Base-by-base conservation (phyloP, 129 eudicot species). In the Rutidosis leptorrhynchoides region DNA sequence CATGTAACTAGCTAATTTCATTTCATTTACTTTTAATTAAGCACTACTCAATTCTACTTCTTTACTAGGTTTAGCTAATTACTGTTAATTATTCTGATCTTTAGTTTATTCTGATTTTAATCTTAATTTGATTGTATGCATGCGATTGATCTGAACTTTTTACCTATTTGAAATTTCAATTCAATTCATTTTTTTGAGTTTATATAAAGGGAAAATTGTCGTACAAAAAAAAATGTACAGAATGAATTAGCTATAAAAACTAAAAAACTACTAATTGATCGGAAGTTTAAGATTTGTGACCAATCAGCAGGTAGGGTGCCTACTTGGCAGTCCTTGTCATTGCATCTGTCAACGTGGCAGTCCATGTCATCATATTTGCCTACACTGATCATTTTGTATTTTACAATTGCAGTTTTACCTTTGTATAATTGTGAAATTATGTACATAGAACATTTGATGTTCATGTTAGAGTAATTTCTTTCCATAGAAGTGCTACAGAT, bases 1-100 rank as follows among this genome's bases (percentile, higher is more conserved):
- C 96, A 89, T 51, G 97, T 90, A 78, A 68, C 79, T 90, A 78
- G 65, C 79, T 67, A 23, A 16, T 29, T 55, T 25, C 14, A 69
- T 61, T 62, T 54, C 59, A 42, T 55, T 14, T 2, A 37, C 19
- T 4, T 45, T 60, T 23, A 43, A 26, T 60, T 23, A 43, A 26
- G 27, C 33, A 21, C 12, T 51, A 53, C 60, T 65, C 54, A 30
- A 58, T 64, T 60, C 14, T 57, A 19, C 4, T 59, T 67, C 54
- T 30, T 49, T 5, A 1, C 2, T 15, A 48, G 24, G 1, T 59
- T 68, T 20, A 42, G 54, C 48, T 56, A 55, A 68, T 22, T 33
- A 4, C 2, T 10, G 27, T 0, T 14, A 3, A 4, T 40, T 6
- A 5, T 7, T 2, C 40, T 20, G 46, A 51, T 64, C 53, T 45